Evolutionary conservation across 2,329 filamentous ascomycete genomes (phyloP).

Genomic region (Cladosporium austrohemisphaericum): DNA sequence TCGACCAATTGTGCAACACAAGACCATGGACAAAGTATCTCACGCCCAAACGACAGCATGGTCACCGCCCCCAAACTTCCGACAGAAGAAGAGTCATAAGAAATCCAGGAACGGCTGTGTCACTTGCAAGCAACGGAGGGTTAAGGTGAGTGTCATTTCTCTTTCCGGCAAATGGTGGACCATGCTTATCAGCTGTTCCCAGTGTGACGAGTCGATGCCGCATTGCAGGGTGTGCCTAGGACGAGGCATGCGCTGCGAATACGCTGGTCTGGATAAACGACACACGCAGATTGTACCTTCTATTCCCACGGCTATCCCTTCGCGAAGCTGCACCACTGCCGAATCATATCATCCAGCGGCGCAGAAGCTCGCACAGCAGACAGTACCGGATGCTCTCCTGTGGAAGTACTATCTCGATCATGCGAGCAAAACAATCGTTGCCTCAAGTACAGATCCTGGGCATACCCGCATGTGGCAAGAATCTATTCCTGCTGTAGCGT

Average conservation of each 20-base stretch:
- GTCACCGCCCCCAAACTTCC: too few species aligned
- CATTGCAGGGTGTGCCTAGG: background rate
- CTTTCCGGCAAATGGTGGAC: too few species aligned
- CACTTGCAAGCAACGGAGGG: slow-evolving; percentile 11
- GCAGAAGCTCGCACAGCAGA: background rate
- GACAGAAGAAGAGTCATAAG: too few species aligned
- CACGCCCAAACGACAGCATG: too few species aligned
- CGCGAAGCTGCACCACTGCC: background rate
- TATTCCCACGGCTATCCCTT: background rate
- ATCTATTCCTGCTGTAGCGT: background rate
- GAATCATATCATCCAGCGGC: background rate
- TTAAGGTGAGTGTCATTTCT: slow-evolving; percentile 16
- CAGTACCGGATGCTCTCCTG: slow-evolving; percentile 8
- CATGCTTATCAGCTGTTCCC: too few species aligned
- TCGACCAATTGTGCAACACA: too few species aligned
- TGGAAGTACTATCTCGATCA: slow-evolving; percentile 15
- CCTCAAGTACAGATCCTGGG: background rate
- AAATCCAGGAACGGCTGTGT: slow-evolving; percentile 11
- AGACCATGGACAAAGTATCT: too few species aligned
- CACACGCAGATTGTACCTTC: background rate
- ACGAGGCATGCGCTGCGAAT: background rate
- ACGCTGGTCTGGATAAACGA: background rate
- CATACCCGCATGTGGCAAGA: background rate
- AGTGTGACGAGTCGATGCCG: slow-evolving; percentile 1
- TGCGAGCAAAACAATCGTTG: slow-evolving; percentile 1